Evolutionary conservation across 2,329 filamentous ascomycete genomes (phyloP).

Genomic region (Pseudocercospora vitis): DNA sequence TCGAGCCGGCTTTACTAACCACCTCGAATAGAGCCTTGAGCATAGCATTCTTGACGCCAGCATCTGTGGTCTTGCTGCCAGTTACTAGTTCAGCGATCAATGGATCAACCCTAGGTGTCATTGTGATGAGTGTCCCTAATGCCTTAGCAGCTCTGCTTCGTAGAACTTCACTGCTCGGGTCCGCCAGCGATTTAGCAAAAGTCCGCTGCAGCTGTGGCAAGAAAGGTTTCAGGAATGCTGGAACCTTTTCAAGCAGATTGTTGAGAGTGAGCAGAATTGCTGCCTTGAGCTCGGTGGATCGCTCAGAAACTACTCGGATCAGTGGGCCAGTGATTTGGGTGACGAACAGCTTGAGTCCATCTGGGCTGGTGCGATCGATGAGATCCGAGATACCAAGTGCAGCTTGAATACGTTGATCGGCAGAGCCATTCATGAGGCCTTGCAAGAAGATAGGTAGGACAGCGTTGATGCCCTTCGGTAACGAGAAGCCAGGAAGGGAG

Average conservation of each 20-base stretch:
- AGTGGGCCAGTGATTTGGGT: conserved; percentile 96
- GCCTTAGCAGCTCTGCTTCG: conserved; percentile 89
- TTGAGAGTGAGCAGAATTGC: conserved; percentile 93
- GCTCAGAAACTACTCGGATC: conserved; percentile 95
- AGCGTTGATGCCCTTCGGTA: conserved; percentile 96
- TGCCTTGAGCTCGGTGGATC: conserved; percentile 92
- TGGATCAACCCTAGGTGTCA: conserved; percentile 92
- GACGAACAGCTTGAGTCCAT: conserved; percentile 88
- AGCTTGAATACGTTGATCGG: conserved; percentile 87
- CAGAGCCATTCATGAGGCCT: conserved; percentile 92
- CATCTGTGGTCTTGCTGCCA: conserved; percentile 86
- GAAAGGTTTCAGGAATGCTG: conserved; percentile 92
- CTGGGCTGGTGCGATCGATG: conserved; percentile 84
- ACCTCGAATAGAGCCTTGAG: conserved; percentile 95
- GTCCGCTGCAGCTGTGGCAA: conserved; percentile 93
- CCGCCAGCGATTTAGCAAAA: conserved; percentile 92
- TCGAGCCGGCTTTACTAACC: conserved; percentile 86
- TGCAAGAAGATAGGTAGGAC: conserved; percentile 96
- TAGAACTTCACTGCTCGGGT: conserved; percentile 85
- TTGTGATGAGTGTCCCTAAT: conserved; percentile 88
- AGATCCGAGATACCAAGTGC: conserved; percentile 94
- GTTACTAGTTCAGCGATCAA: conserved; percentile 89
- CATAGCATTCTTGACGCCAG: conserved; percentile 92
- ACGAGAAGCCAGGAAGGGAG: conserved; percentile 78
- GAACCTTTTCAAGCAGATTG: conserved; percentile 94